A percentile compares a stretch with the other conserved stretches of the same genome.
Evolutionary conservation across 2,329 filamentous ascomycete genomes (phyloP).

Genomic region (Didymella segeticola): DNA sequence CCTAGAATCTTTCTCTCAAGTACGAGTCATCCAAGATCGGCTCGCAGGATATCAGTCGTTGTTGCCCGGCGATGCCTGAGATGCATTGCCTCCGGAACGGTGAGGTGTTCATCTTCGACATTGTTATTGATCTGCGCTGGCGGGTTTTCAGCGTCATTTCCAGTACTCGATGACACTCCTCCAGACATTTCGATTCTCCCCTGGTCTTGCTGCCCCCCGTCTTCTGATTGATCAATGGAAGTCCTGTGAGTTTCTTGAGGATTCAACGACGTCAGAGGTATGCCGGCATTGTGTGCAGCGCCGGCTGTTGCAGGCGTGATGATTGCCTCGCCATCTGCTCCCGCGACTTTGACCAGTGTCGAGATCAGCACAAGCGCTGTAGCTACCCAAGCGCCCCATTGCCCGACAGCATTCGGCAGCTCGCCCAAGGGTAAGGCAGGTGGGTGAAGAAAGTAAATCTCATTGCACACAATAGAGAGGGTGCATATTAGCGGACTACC

Average conservation of each 20-base stretch:
- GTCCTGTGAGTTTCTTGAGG: too few species aligned
- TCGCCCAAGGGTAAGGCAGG: neutral
- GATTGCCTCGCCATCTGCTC: neutral
- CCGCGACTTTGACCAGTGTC: neutral
- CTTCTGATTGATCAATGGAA: too few species aligned
- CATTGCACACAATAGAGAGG: neutral
- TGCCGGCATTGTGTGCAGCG: too few species aligned
- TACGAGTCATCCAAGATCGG: neutral
- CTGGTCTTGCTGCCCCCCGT: neutral
- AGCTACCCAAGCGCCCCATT: neutral
- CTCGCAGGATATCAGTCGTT: neutral
- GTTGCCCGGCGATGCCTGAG: neutral
- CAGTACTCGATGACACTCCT: neutral
- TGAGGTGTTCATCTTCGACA: neutral
- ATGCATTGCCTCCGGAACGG: neutral
- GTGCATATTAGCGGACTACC: neutral
- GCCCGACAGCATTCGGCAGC: neutral
- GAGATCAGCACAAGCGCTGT: neutral
- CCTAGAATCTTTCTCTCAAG: too few species aligned
- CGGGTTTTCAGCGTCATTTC: neutral
- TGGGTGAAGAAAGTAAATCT: neutral
- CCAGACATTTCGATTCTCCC: neutral
- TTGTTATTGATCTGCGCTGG: neutral
- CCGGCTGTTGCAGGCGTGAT: too few species aligned
- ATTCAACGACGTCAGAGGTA: too few species aligned